These are phyloP conservation scores for Ogataea dorogensis DNA, from an alignment of 805 yeast species.

Conservation along the genomic window DNA sequence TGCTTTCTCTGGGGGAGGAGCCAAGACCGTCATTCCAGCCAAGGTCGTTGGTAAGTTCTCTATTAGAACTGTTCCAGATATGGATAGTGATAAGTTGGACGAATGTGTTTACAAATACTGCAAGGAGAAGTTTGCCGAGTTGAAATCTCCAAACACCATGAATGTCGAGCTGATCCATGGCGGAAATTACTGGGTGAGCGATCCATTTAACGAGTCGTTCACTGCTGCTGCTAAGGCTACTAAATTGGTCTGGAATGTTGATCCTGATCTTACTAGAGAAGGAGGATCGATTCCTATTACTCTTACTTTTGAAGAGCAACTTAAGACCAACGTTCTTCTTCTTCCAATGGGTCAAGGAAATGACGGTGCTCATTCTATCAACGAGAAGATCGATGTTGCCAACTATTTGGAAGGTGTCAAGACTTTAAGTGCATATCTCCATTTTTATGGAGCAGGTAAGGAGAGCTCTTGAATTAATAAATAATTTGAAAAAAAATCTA, in stretches of 20 bases:
- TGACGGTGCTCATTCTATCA: constrained; percentile 98
- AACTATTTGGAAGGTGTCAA: constrained; percentile 94
- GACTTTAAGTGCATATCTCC: constrained; percentile 90
- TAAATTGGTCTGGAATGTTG: constrained; percentile 88
- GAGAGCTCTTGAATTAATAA: constrained; percentile 6
- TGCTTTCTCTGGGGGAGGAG: constrained; percentile 92
- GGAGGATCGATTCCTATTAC: constrained; percentile 99
- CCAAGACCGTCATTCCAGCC: constrained; percentile 97
- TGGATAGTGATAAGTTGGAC: constrained; percentile 76
- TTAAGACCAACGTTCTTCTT: constrained; percentile 81
- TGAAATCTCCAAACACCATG: constrained; percentile 75
- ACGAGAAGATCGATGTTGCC: constrained; percentile 85
- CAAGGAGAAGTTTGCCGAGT: constrained; percentile 58
- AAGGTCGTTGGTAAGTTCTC: constrained; percentile 93
- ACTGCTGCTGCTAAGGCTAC: constrained; percentile 95
- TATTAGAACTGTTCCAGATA: constrained; percentile 95
- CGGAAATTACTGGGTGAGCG: constrained; percentile 95
- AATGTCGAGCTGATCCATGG: constrained; percentile 81
- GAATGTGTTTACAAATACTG: constrained; percentile 72
- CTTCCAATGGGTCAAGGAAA: constrained; percentile 99
- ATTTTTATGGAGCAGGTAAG: constrained; percentile 56
- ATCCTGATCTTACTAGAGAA: constrained; percentile 96
- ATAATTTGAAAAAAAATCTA: neutral
- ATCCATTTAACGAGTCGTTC: constrained; percentile 90
- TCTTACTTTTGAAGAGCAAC: constrained; percentile 82